Percentiles rank a stretch among this genome's conserved stretches.
These are phyloP conservation scores for Penicillium corylophilum DNA, from an alignment of 2,329 filamentous ascomycete genomes.

Conservation along the genomic window DNA sequence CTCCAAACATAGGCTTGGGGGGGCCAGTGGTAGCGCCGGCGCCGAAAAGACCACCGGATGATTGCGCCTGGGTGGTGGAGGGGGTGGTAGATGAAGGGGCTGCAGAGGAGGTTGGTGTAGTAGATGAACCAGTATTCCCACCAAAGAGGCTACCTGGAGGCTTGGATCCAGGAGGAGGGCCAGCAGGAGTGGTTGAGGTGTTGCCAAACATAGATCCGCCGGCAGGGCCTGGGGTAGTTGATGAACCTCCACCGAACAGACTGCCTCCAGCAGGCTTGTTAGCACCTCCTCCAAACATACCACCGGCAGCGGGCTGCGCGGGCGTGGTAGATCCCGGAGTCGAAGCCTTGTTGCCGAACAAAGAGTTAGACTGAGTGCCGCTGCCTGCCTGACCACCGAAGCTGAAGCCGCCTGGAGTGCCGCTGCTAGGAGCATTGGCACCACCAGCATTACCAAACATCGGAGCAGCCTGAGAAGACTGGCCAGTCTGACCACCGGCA, in stretches of 20 bases:
- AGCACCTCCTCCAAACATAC: constrained; percentile 30
- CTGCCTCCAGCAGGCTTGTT: constrained; percentile 3
- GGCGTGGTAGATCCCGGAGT: constrained; percentile 39
- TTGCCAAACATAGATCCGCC: constrained; percentile 38
- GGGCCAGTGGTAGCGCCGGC: constrained; percentile 18
- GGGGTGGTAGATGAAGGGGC: constrained; percentile 27
- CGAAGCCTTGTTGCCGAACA: constrained; percentile 30
- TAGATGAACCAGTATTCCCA: constrained; percentile 25
- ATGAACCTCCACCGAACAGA: constrained; percentile 26
- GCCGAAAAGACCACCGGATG: constrained; percentile 32
- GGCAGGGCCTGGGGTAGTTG: constrained; percentile 40
- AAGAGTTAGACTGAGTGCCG: constrained; percentile 23
- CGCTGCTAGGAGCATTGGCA: constrained; percentile 21
- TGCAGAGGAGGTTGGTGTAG: constrained; percentile 21
- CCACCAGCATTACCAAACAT: constrained; percentile 29
- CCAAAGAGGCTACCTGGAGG: constrained; percentile 28
- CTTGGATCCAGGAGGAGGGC: constrained; percentile 44
- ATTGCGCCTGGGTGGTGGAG: constrained; percentile 30
- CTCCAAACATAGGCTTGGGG: constrained; percentile 31
- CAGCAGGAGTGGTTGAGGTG: constrained; percentile 52
- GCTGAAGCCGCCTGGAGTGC: constrained; percentile 31
- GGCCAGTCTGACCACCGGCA: constrained; percentile 15
- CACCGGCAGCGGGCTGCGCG: constrained; percentile 30
- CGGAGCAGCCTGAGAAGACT: constrained; percentile 7
- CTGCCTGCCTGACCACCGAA: constrained; percentile 31